A percentile compares a stretch with the other conserved stretches of the same genome.
Conservation (phyloP, 768 basidiomycete species). For the Trametes punicea region DNA sequence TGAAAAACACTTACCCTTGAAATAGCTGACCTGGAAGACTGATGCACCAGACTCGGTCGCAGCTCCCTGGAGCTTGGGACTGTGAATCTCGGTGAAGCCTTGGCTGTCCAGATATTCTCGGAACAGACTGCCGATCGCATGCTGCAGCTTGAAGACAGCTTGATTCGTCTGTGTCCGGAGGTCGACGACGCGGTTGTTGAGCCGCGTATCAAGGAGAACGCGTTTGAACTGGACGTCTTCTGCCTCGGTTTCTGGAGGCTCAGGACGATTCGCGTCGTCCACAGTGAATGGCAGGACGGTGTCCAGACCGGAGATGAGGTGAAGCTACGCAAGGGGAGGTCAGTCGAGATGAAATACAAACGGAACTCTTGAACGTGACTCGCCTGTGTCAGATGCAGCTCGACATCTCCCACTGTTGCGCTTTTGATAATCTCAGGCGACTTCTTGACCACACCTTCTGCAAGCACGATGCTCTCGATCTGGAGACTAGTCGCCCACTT, state of each 20-base stretch:
- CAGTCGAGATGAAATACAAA: neutral
- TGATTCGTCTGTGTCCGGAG: constrained; percentile 96
- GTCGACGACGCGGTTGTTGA: constrained; percentile 93
- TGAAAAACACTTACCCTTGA: constrained; percentile 65
- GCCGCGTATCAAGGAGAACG: constrained; percentile 88
- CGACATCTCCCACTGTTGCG: constrained; percentile 81
- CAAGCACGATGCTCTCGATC: constrained; percentile 87
- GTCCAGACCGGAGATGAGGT: constrained; percentile 80
- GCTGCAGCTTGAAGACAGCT: constrained; percentile 89
- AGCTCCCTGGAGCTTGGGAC: constrained; percentile 94
- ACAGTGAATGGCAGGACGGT: constrained; percentile 82
- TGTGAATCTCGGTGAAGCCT: constrained; percentile 93
- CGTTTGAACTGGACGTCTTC: constrained; percentile 64
- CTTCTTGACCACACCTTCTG: constrained; percentile 79
- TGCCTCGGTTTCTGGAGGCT: constrained; percentile 73
- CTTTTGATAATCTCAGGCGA: constrained; percentile 87
- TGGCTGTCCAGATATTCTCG: constrained; percentile 69
- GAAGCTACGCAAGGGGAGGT: constrained; percentile 22
- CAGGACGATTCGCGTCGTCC: constrained; percentile 88
- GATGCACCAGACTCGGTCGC: constrained; percentile 96
- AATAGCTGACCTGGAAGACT: constrained; percentile 97
- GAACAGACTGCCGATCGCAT: constrained; percentile 87
- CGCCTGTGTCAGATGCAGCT: constrained; percentile 83
- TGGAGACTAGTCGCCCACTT: constrained; percentile 81
- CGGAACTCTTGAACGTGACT: constrained; percentile 7